Base-by-base conservation (phyloP, 2,329 filamentous ascomycete species). In the Trichoderma hamatum region DNA sequence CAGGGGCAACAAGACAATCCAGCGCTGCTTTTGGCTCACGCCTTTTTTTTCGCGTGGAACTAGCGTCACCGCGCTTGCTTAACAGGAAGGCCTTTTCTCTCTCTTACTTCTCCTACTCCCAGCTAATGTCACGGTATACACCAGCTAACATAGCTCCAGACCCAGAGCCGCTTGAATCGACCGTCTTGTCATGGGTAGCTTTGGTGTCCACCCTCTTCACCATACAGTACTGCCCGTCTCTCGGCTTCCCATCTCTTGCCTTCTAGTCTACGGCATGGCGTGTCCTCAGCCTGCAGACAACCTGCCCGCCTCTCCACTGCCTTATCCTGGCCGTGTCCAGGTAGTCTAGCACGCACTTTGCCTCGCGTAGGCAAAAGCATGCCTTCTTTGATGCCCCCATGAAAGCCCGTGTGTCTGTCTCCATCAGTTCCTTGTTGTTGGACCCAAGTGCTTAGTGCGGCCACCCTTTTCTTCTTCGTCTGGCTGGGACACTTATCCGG, bases 21-120 rank as follows among this genome's bases (percentile, higher is more conserved):
- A 70, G 69, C 71, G 69, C 71, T 71, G 71, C 72, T 74, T 76
- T 75, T 77, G 74, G 67, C 56, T 39, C 56, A 36, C 67, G 28
- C 28, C 34, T 21, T 32, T 30, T 52, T 7, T 72, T 68, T 69
- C 72, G 71, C 49, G 61, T 64, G 16, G 70, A 51, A 58, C 70
- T 77, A 75, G 76, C 73, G 73, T 77, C 72, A 72, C 71, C 75
- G 74, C 76, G 75, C 75, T 77, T 76, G 75, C 76, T 74, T 68
- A 26, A 43, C 63, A 36, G 28, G 30, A 36, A 21, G 54, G 14
- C 16, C 28, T 56, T 61, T 51, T 61, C n/a, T 54, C 26, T 34
- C 9, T 24, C 26, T 13, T 55, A 55, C 24, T 30, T 19, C 46
- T 61, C 32, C 11, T 56, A 30, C 54, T 59, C 54, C 43, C 65